Base-by-base conservation (phyloP, 1,284 basidiomycete species). In the Earliella scabrosa region DNA sequence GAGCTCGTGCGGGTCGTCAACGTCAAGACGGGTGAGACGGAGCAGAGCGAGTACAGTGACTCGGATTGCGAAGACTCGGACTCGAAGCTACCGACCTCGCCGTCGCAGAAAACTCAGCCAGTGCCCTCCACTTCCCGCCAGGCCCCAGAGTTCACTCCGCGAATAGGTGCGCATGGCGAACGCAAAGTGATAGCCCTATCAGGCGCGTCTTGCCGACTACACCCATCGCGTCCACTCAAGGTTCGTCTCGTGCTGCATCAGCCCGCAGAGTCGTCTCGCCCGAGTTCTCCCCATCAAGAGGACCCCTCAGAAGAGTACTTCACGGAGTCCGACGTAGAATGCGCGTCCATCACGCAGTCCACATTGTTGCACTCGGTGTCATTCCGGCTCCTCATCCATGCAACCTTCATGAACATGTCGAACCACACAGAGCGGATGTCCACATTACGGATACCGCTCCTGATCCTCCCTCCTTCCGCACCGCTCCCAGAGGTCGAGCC, bases 121-220 rank as follows among this genome's bases (percentile, higher is more conserved):
- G 43, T 40, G 3, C 55, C 63, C 2, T 66, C 66, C 16, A 60
- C 62, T 2, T 65, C 66, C 14, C 58, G 65, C 9, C 56, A 67
- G 36, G 52, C 63, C 10, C 54, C 66, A 23, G 61, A 68, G 43
- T 52, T 68, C 48, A 50, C 58, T 18, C 52, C 64, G 9, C 39
- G 60, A 32, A 26, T 60, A 11, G 62, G 64, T 1, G 63, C 63
- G 9, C 67, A 56, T n/a, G 68, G 68, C 7, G 68, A 71, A 24
- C 65, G 77, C 75, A 57, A 80, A 6, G 76, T 85, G 45, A 71
- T 92, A 27, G 85, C 88, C 2, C 81, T 87, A 11, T 91, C 90
- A 14, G 90, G 90, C 35, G 88, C 88, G 31, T 85, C 88, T 29
- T 92, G 90, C 73, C 84, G 88, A 39, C 88, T 93, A 64, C 90